These are phyloP conservation scores for Diaporthe sp. DNA, from an alignment of 2,329 filamentous ascomycete genomes.

Conservation along the genomic window DNA sequence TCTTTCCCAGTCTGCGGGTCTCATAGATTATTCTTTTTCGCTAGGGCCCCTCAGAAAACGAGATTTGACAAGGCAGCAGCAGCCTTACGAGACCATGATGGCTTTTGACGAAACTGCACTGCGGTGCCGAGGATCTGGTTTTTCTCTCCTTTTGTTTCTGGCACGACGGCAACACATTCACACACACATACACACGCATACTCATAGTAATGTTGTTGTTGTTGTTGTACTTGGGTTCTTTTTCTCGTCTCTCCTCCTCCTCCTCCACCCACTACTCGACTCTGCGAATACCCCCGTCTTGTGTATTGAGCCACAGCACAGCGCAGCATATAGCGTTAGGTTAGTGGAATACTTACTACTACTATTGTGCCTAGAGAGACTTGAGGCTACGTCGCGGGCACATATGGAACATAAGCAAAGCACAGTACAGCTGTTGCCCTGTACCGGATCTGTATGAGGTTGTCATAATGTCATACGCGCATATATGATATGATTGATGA, in stretches of 20 bases:
- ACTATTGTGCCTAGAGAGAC: not conserved
- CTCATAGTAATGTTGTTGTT: no score
- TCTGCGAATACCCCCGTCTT: slow-evolving; percentile 12
- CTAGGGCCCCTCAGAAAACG: slow-evolving; percentile 11
- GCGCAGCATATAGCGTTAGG: not conserved
- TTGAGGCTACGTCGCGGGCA: not conserved
- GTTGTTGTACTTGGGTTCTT: not conserved
- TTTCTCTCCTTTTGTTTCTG: not conserved
- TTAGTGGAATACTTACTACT: not conserved
- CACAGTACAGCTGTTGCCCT: not conserved
- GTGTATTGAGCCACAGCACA: slow-evolving; percentile 10
- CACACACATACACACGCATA: no score
- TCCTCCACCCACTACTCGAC: no score
- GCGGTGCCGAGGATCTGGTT: not conserved
- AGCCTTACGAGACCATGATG: slow-evolving; percentile 13
- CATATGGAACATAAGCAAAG: not conserved
- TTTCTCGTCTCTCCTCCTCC: not conserved
- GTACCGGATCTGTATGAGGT: no score
- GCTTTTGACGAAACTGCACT: not conserved
- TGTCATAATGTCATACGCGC: not conserved
- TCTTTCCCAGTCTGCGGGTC: not conserved
- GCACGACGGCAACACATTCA: not conserved
- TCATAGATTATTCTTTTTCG: slow-evolving; percentile 4
- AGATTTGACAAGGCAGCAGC: slow-evolving; percentile 13
- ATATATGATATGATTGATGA: not conserved